Evolutionary conservation across 371 early-diverging fungal species (phyloP).

Genomic region (Syncephalis fuscata): DNA sequence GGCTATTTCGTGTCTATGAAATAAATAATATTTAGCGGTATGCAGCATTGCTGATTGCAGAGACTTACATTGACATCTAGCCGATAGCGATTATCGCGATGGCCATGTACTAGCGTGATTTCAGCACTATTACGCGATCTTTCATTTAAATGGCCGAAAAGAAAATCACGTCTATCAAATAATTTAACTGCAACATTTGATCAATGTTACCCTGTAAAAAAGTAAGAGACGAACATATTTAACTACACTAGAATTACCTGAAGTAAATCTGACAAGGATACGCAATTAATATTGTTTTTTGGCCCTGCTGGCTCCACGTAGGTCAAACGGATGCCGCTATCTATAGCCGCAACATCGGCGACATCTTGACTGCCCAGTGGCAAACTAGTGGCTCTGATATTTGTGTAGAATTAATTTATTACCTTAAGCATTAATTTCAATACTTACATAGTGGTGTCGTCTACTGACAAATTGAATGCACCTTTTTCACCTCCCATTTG

Average conservation of each 20-base stretch:
- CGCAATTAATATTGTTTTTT: conserved; percentile 7
- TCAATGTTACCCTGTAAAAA: conserved; percentile 10
- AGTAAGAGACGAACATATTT: too few species aligned
- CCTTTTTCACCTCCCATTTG: too few species aligned
- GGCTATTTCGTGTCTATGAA: background rate
- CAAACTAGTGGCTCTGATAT: too few species aligned
- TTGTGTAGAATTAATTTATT: too few species aligned
- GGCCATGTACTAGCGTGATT: conserved; percentile 10
- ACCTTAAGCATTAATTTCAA: too few species aligned
- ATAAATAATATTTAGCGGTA: background rate
- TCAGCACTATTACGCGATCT: conserved; percentile 6
- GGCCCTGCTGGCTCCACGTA: conserved; percentile 7
- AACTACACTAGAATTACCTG: too few species aligned
- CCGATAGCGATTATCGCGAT: conserved; percentile 14
- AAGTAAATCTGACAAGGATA: conserved; percentile 2
- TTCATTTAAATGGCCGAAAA: conserved; percentile 1
- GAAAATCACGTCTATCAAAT: conserved; percentile 19
- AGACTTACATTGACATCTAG: conserved; percentile 5
- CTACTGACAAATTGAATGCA: too few species aligned
- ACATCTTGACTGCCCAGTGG: too few species aligned
- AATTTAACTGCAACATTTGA: conserved; percentile 25
- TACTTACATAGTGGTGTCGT: too few species aligned
- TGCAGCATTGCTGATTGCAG: background rate
- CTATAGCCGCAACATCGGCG: too few species aligned
- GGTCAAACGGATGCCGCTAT: conserved; percentile 4